Base-by-base conservation (phyloP, 1,139 yeast species). In the Yamadazyma kanchanaburiensis region DNA sequence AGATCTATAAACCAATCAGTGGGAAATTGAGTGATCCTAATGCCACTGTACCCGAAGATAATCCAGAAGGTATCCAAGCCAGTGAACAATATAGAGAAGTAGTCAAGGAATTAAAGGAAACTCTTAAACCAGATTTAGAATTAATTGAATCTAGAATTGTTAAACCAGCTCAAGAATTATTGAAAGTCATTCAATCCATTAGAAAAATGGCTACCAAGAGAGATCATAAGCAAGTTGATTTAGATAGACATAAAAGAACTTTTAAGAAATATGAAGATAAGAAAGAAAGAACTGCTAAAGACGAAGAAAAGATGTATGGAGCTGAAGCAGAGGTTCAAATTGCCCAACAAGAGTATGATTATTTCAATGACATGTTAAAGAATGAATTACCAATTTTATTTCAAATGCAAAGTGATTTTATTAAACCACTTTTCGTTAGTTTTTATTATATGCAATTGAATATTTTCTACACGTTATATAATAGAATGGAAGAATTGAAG, bases 361-460 rank as follows among this genome's bases (percentile, higher is more conserved):
- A 91, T 64, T 94, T 84, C 64, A 91, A 94, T 59, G 95, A 91
- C 38, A 77, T 91, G 86, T 70, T 94, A 60, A 91, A 89, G 64
- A 77, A 70, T 22, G 97, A 91, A 55, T 69, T 91, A 41, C 98
- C 98, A 12, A 64, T 82, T 29, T 67, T 91, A 53, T 91, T 91
- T 58, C 78, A 76, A 48, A 70, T 91, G 61, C 96, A 91, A 60
- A 84, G 88, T 7, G 94, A 88, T 48, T 87, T 91, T 55, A 89
- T 91, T 53, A 80, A 78, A 51, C 98, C 98, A 9, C 67, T 91
- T 49, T 94, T 91, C 63, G 94, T 89, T 46, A 81, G 94, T 37
- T 81, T 91, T 58, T 91, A 91, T 64, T 91, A 80, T 70, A 91
- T 94, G 97, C 99, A 91, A 64, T 74, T 91, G 64, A 91, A 91